phyloP scores from a whole-genome alignment of 2,329 filamentous ascomycete species.

The Nemania diffusa region DNA sequence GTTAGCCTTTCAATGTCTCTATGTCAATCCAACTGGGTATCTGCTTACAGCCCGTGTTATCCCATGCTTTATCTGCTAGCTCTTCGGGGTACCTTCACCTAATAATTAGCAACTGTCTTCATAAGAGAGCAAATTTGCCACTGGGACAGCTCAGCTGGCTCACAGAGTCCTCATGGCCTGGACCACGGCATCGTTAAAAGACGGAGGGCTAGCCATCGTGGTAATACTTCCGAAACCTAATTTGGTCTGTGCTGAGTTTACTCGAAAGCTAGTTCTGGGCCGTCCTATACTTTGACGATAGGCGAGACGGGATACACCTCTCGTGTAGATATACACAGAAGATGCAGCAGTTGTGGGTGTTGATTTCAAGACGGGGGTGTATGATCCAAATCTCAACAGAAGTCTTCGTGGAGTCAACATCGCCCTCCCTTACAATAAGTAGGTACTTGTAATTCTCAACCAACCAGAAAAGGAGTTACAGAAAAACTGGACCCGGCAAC shows the following conservation, averaged over 20 bases:
- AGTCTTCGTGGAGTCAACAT: constrained; percentile 32
- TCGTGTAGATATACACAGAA: not conserved
- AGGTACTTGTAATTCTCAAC: not conserved
- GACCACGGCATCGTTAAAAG: constrained; percentile 71
- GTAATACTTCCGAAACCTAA: constrained; percentile 17
- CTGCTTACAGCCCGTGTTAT: constrained; percentile 82
- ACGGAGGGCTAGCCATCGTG: constrained; percentile 42
- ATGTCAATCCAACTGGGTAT: not conserved
- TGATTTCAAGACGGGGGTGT: not conserved
- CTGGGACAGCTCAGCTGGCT: constrained; percentile 49
- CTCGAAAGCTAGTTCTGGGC: not conserved
- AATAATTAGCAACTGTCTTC: constrained; percentile 2
- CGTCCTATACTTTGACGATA: not conserved
- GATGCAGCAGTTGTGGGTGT: not conserved
- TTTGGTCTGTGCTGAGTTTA: constrained; percentile 12
- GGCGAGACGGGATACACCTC: not conserved
- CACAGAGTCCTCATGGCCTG: constrained; percentile 82
- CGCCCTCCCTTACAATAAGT: not conserved
- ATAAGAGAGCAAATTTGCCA: not conserved
- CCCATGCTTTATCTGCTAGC: constrained; percentile 89
- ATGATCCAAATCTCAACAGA: not conserved
- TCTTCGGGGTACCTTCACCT: constrained; percentile 81
- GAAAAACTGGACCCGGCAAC: constrained; percentile 25
- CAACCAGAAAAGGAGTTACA: constrained; percentile 21
- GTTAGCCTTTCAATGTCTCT: not conserved